Base-by-base conservation (phyloP, 495 filamentous ascomycete genomes). In the Aspergillus ostianus region DNA sequence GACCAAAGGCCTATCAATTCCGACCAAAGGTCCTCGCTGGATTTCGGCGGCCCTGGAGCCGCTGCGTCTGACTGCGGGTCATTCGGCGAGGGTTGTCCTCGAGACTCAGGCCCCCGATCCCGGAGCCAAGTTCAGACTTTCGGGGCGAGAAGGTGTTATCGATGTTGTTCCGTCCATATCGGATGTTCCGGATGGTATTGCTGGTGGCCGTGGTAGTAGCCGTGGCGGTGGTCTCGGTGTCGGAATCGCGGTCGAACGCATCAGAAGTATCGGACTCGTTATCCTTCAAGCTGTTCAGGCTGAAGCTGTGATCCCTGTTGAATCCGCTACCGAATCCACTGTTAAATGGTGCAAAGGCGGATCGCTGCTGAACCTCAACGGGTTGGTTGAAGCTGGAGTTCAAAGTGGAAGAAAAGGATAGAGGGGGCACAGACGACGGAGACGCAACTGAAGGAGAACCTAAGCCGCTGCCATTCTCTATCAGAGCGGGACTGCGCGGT, bases 61-160 rank as follows among this genome's bases (percentile, higher is more conserved):
- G 64, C 54, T 74, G 65, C 17, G 73, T 75, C 58, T 78, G 77
- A 55, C 75, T 80, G 15, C 75, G 72, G 19, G 75, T 80, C 54
- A 77, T 65, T 26, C 75, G 75, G 18, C 70, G 70, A 27, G 68
- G 73, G 23, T 66, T 59, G 60, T 80, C 77, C 13, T 78, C 77
- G 18, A 80, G 66, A 61, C 77, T 80, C 27, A 80, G 60, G 0
- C 74, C 70, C 6, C 71, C 70, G 9, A 80, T 65, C 20, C 74
- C 75, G 20, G 75, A 69, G 4, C 73, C 73, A 30, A 78, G 70
- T 46, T 73, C 73, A 29, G 59, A 68, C 4, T 70, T 68, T 45
- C 67, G 66, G 13, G 75, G 74, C 9, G 73, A 75, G 59, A 68
- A 73, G 4, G 69, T 62, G 12, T 60, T 51, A 2, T 68, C 50